phyloP scores from a whole-genome alignment of 306 rosid genomes.

The Echinosophora koreensis region DNA sequence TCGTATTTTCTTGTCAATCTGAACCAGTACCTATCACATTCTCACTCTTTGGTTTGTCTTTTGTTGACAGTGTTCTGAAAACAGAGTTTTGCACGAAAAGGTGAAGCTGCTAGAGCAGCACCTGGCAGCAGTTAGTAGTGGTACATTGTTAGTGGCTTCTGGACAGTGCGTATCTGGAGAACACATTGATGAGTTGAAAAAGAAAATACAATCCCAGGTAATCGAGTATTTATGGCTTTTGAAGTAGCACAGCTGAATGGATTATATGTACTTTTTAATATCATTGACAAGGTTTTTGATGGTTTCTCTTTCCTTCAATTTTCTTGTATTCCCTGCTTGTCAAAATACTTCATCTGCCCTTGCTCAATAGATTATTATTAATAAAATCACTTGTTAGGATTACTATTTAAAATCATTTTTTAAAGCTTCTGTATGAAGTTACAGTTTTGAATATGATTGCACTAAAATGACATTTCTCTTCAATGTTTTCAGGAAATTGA shows the following conservation, averaged over 20 bases:
- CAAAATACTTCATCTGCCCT: slow-evolving; percentile 15
- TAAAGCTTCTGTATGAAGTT: slow-evolving; percentile 1
- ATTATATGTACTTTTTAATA: slow-evolving; percentile 7
- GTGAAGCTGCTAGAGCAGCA: slow-evolving; percentile 74
- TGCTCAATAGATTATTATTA: background rate
- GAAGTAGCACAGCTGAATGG: slow-evolving; percentile 28
- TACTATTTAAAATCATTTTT: slow-evolving; percentile 14
- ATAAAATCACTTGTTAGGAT: slow-evolving; percentile 22
- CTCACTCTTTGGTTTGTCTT: slow-evolving; percentile 15
- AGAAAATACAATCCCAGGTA: slow-evolving; percentile 93
- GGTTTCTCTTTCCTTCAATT: background rate
- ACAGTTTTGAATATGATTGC: slow-evolving; percentile 5
- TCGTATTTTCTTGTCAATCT: no score
- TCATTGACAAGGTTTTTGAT: background rate
- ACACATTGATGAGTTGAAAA: slow-evolving; percentile 71
- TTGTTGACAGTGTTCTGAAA: slow-evolving; percentile 79
- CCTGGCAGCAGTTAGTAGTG: slow-evolving; percentile 57
- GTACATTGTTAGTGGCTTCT: slow-evolving; percentile 51
- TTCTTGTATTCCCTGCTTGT: slow-evolving; percentile 20
- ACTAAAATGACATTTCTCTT: slow-evolving; percentile 36
- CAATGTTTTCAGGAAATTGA: slow-evolving; percentile 75
- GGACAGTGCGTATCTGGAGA: slow-evolving; percentile 63
- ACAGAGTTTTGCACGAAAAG: slow-evolving; percentile 76
- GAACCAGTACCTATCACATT: no score
- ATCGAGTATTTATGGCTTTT: slow-evolving; percentile 25